Conservation (phyloP, 257 asterid species). For the Leptodermis oblonga region DNA sequence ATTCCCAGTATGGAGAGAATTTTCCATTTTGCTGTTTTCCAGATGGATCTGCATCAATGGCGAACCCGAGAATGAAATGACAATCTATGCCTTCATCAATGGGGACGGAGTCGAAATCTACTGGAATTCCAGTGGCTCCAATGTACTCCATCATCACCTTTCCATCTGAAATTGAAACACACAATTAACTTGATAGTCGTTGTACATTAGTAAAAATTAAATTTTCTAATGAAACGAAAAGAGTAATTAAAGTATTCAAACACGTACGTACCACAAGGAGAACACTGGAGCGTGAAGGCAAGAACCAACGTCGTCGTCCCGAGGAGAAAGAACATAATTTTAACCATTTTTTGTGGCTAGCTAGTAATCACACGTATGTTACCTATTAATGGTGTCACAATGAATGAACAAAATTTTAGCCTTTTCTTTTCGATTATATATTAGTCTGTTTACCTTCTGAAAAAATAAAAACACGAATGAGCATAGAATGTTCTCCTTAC, state of each 20-base stretch:
- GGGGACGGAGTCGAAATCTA: constrained; percentile 43
- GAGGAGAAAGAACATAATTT: constrained; percentile 14
- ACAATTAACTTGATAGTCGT: too few species aligned
- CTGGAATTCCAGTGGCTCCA: constrained; percentile 59
- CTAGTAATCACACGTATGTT: neutral
- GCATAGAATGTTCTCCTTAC: too few species aligned
- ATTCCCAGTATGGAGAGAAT: constrained; percentile 59
- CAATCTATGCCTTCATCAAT: constrained; percentile 47
- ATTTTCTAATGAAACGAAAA: too few species aligned
- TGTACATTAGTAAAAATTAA: too few species aligned
- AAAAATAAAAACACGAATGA: too few species aligned
- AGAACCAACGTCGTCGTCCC: constrained; percentile 11
- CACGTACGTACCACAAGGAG: constrained; percentile 28
- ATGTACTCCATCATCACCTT: constrained; percentile 85
- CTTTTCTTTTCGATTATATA: constrained; percentile 16
- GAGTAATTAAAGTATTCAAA: too few species aligned
- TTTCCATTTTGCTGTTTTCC: constrained; percentile 57
- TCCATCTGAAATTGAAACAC: constrained; percentile 36
- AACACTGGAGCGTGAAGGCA: constrained; percentile 11
- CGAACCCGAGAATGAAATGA: constrained; percentile 65
- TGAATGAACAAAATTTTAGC: neutral
- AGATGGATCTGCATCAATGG: constrained; percentile 54
- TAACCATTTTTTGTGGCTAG: neutral
- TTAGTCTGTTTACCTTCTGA: too few species aligned
- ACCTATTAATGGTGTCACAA: neutral